Evolutionary conservation across 306 rosid genomes (phyloP).

Genomic region (Casuarina cunninghamiana): DNA sequence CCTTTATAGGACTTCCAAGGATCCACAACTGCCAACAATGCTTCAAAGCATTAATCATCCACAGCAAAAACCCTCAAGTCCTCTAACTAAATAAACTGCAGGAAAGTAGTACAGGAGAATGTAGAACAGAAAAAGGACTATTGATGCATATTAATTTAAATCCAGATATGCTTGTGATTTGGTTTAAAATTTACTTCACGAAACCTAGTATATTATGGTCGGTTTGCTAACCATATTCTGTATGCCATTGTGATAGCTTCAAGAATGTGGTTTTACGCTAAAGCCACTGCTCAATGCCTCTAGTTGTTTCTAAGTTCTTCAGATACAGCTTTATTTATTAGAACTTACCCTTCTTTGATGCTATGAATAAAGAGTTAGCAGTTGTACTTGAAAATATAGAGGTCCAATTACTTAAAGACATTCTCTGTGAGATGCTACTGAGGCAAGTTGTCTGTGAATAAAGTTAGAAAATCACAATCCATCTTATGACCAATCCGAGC

Average conservation of each 20-base stretch:
- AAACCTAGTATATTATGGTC: neutral
- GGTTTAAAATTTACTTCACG: neutral
- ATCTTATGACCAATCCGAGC: neutral
- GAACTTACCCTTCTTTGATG: too few species aligned
- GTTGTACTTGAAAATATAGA: neutral
- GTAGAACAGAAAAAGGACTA: neutral
- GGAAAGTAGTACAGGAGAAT: slow-evolving; percentile 2
- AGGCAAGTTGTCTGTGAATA: too few species aligned
- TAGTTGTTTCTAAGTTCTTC: neutral
- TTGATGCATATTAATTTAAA: neutral
- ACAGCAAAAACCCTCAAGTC: slow-evolving; percentile 8
- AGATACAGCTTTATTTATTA: neutral
- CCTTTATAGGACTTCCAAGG: slow-evolving; percentile 60
- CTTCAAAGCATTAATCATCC: slow-evolving; percentile 19
- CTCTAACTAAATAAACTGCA: slow-evolving; percentile 2
- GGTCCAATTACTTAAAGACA: neutral
- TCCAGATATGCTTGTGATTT: neutral
- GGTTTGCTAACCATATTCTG: neutral
- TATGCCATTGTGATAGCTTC: neutral
- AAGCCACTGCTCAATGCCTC: neutral
- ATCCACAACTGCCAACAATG: slow-evolving; percentile 60
- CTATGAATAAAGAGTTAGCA: too few species aligned
- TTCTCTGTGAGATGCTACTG: neutral
- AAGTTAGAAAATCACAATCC: too few species aligned
- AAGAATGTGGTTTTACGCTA: neutral